Conservation (phyloP, 768 basidiomycete genomes). For the Lactifluus rugatus region DNA sequence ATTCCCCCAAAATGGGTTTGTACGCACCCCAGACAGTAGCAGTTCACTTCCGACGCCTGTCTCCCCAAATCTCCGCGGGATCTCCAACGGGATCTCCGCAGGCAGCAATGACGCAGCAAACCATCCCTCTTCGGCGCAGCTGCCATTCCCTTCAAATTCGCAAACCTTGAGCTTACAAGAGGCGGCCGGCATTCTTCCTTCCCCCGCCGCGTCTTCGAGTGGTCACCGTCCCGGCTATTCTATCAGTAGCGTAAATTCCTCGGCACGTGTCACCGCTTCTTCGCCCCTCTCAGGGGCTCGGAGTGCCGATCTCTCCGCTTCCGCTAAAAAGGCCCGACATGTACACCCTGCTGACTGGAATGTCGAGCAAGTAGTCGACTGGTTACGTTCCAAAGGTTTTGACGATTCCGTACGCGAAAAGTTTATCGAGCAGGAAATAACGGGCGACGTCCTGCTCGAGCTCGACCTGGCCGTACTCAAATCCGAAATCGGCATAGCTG, state of each 20-base stretch:
- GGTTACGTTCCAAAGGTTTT: conserved; percentile 79
- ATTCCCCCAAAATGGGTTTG: conserved; percentile 19
- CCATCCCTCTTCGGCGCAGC: not conserved
- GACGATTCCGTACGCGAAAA: conserved; percentile 74
- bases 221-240: conserved; percentile 22
- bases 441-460: conserved; percentile 92
- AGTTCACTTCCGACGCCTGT: conserved; percentile 20
- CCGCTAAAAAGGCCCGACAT: conserved; percentile 23
- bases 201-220: conserved; percentile 24
- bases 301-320: not conserved
- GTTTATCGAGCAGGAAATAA: conserved; percentile 96
- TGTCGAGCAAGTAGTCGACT: conserved; percentile 82
- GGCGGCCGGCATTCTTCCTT: conserved; percentile 26
- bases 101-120: not conserved
- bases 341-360: conserved; percentile 65
- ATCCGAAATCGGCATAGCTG: conserved; percentile 83
- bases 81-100: conserved; percentile 2
- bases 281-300: not conserved
- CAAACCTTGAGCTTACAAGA: conserved; percentile 19
- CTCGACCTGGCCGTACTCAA: conserved; percentile 89
- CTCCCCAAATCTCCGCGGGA: conserved; percentile 22
- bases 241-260: conserved; percentile 12
- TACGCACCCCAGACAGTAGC: not conserved
- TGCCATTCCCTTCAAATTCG: conserved; percentile 9
- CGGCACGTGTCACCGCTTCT: not conserved